phyloP scores from a whole-genome alignment of 306 rosid genomes.

The Trifolium pratense region DNA sequence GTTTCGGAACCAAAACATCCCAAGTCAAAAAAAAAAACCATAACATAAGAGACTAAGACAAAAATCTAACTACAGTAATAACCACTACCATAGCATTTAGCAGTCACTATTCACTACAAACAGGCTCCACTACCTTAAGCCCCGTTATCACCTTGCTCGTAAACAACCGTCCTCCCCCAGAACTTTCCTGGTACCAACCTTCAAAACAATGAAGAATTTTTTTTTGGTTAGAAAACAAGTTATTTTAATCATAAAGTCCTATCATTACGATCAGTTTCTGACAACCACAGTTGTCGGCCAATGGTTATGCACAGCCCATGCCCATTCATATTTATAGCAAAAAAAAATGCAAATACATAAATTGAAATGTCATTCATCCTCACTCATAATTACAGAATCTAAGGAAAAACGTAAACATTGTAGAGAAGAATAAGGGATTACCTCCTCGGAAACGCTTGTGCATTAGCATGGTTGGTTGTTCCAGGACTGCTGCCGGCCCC shows the following conservation, averaged over 20 bases:
- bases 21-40: neutral
- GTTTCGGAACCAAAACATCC: neutral
- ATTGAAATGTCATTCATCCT: neutral
- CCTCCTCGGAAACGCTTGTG: conserved; percentile 81
- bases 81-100: neutral
- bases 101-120: neutral
- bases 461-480: no score
- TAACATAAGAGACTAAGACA: neutral
- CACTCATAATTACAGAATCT: neutral
- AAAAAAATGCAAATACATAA: conserved; percentile 16
- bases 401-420: conserved; percentile 1
- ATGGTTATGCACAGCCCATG: neutral
- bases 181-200: conserved; percentile 35
- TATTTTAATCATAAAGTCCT: neutral
- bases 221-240: neutral
- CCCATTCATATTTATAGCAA: neutral
- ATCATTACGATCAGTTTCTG: conserved; percentile 2
- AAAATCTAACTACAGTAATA: neutral
- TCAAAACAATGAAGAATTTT: conserved; percentile 38
- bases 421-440: conserved; percentile 34
- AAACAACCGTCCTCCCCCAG: no score
- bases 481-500: no score
- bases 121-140: neutral
- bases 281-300: neutral
- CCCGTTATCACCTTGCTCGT: neutral